Base-by-base conservation (phyloP, 1,284 basidiomycete species). In the Sanghuangporus baumii region DNA sequence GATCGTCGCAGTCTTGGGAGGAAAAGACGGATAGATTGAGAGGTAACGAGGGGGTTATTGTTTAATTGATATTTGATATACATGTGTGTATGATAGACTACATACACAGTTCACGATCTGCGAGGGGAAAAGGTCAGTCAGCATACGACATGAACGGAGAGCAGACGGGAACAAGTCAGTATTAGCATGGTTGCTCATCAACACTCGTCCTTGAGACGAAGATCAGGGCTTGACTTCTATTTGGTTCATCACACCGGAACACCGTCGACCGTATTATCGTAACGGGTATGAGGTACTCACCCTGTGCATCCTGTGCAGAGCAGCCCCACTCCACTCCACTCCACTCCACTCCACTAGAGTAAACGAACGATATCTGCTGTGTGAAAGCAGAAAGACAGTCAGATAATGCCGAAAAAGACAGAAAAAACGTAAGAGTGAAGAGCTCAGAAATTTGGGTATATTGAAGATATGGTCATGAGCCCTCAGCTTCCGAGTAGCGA, bases 361-460 rank as follows among this genome's bases (percentile, higher is more conserved):
- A 14, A 46, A 18, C 18, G 8, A 18, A n/a, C 3, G 16, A 6
- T 46, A 18, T 46, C 16, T 18, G 20, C 16, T n/a, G 16, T 16
- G 16, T n/a, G 20, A 46, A 46, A 51, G 23, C 18, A 8, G 26
- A 37, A 38, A n/a, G 37, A 55, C 6, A n/a, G 55, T 57, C 43
- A 31, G 31, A 26, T n/a, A 34, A n/a, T 11, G 14, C 36, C 40
- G 43, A 63, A 71, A 8, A 37, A 72, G 69, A 47, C 52, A 64
- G 14, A 48, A 6, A 66, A 37, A 46, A 34, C 50, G 37, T 62
- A 60, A 67, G 40, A 37, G 47, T 34, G 60, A 57, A 69, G 74
- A 69, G 76, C 79, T 91, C 89, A 76, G 89, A 90, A 91, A 91
- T 91, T 91, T 91, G 89, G 89, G 89, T 91, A 91, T 91, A 82